Percentiles rank a stretch among this genome's conserved stretches.
phyloP scores from a whole-genome alignment of 768 basidiomycete species.

The Lyophyllum semitale region DNA sequence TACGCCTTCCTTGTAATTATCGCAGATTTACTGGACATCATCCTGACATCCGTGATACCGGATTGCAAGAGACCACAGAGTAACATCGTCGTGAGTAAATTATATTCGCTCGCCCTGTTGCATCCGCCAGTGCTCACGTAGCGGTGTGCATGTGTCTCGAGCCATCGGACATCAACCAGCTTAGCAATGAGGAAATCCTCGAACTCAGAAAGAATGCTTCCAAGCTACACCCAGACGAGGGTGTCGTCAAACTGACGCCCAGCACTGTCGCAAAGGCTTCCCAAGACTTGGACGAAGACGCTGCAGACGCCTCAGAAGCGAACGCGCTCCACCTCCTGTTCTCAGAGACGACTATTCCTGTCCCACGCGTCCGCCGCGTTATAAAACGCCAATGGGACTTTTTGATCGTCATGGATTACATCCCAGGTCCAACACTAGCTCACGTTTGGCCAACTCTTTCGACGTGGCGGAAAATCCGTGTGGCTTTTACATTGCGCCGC shows the following conservation, averaged over 20 bases:
- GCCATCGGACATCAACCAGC: conserved; percentile 4
- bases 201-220: neutral
- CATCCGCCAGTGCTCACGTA: neutral
- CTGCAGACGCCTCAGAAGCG: conserved; percentile 5
- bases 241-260: neutral
- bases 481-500: conserved; percentile 21
- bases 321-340: conserved; percentile 4
- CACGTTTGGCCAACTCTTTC: conserved; percentile 15
- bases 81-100: neutral
- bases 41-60: neutral
- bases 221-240: neutral
- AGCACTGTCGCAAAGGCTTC: neutral
- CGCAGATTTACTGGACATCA: neutral
- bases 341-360: conserved; percentile 18
- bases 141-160: neutral
- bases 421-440: conserved; percentile 16
- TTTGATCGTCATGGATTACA: conserved; percentile 20
- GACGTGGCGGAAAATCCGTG: conserved; percentile 13
- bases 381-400: conserved; percentile 8
- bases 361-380: conserved; percentile 17
- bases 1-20: neutral
- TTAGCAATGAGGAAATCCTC: conserved; percentile 3
- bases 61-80: neutral
- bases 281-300: neutral
- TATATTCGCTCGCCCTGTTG: neutral